Conservation (phyloP, 192 early-diverging fungal genomes). For the Entophlyctis helioformis region DNA sequence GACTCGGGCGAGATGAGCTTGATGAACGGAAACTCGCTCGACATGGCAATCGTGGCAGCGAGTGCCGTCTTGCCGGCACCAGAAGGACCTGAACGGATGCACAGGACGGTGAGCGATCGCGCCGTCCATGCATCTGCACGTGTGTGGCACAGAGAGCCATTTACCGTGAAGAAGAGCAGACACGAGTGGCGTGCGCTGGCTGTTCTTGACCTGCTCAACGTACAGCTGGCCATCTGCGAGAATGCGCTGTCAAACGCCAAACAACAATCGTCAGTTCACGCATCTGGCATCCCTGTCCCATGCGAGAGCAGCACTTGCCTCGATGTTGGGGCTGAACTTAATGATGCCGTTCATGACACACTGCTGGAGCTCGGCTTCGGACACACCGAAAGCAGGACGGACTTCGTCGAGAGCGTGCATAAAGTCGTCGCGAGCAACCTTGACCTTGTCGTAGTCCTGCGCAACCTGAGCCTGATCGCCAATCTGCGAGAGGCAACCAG, state of each 20-base stretch:
- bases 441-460: conserved; percentile 80
- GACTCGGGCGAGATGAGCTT: conserved; percentile 92
- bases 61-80: conserved; percentile 91
- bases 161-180: conserved; percentile 76
- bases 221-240: conserved; percentile 39
- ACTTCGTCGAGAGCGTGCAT: conserved; percentile 84
- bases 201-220: conserved; percentile 59
- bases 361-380: conserved; percentile 78
- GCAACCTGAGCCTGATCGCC: conserved; percentile 71
- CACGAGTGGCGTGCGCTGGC: conserved; percentile 78
- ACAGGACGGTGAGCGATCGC: conserved; percentile 1
- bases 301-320: conserved; percentile 46
- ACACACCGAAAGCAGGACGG: conserved; percentile 84
- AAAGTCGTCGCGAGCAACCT: conserved; percentile 79
- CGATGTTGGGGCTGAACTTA: conserved; percentile 51
- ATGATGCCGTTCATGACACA: conserved; percentile 81
- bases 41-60: conserved; percentile 87
- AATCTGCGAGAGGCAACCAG: too few relatives aligned
- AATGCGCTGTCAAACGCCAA: too few relatives aligned
- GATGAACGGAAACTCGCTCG: conserved; percentile 89
- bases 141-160: too few relatives aligned
- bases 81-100: conserved; percentile 54
- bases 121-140: neutral
- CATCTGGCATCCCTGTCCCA: too few relatives aligned
- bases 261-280: too few relatives aligned